Evolutionary conservation across 345 rosid species (phyloP).

Genomic region (Barbarea vulgaris): DNA sequence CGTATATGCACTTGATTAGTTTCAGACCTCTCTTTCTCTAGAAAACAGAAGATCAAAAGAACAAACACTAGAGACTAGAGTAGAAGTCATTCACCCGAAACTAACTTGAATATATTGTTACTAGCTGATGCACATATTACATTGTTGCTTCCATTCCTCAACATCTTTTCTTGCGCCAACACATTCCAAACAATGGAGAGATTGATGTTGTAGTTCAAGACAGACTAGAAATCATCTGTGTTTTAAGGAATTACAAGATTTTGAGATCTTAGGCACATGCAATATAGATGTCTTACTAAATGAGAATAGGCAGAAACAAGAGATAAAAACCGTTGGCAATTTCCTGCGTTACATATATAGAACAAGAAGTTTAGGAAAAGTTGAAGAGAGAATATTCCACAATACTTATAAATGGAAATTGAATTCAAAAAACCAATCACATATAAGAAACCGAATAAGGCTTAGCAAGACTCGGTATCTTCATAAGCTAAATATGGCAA

Average conservation of each 20-base stretch:
- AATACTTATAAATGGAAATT: no score
- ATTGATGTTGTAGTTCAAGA: no score
- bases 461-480: slow-evolving; percentile 70
- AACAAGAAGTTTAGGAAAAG: slow-evolving; percentile 34
- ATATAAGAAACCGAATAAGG: neutral
- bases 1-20: neutral
- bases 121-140: slow-evolving; percentile 32
- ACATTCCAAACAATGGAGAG: slow-evolving; percentile 22
- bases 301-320: slow-evolving; percentile 80
- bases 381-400: neutral
- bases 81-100: slow-evolving; percentile 23
- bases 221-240: no score
- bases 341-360: slow-evolving; percentile 89
- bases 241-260: neutral
- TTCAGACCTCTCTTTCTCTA: neutral
- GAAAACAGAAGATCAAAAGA: neutral
- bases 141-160: slow-evolving; percentile 24
- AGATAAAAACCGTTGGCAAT: slow-evolving; percentile 68
- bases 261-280: slow-evolving; percentile 50
- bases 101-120: slow-evolving; percentile 29
- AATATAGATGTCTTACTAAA: no score
- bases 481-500: slow-evolving; percentile 93
- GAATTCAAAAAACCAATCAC: neutral
- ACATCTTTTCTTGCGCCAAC: slow-evolving; percentile 33
- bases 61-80: neutral